Base-by-base conservation (phyloP, 495 filamentous ascomycete species). In the Podospora sp. region DNA sequence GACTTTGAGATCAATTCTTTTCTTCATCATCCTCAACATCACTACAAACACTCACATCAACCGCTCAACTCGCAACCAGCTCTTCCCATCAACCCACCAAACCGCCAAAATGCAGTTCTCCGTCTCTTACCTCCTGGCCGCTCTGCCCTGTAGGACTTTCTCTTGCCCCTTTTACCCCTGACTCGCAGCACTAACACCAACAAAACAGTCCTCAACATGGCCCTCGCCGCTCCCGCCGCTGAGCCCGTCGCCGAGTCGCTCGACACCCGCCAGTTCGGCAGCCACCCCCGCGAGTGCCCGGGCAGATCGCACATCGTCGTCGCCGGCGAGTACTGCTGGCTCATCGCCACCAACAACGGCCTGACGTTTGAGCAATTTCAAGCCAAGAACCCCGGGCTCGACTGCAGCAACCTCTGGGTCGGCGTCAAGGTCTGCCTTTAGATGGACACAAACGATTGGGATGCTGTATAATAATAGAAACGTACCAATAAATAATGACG, bases 161-260 rank as follows among this genome's bases (percentile, higher is more conserved):
- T 7, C 18, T 21, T 1, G 20, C 22, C 11, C 53, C 53, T 25
- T 0, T 27, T 57, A 24, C 40, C 40, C 40, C 40, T 46, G 2
- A 18, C 9, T 12, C 40, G 14, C 14, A 14, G 2, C 40, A 14
- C 53, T 57, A 18, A 57, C n/a, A 22, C 6, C 2, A 2, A 12
- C 14, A 25, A 25, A 25, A 25, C 11, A 57, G 53, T 57, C 53
- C 53, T 57, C 53, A 57, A 57, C 53, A 57, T 57, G 53, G 53
- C 53, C 20, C 53, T 57, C 18, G 53, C 53, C 53, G 53, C 53
- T 26, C 53, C 53, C 22, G 22, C 53, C n/a, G 51, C 51, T 24
- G 53, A 57, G 53, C 53, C 53, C 26, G 53, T 14, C 26, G 22
- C 53, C 3, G 53, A 24, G 53, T 14, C 22, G 9, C 53, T 57